Conservation (phyloP, 768 basidiomycete genomes). For the Daedaleopsis nitida region DNA sequence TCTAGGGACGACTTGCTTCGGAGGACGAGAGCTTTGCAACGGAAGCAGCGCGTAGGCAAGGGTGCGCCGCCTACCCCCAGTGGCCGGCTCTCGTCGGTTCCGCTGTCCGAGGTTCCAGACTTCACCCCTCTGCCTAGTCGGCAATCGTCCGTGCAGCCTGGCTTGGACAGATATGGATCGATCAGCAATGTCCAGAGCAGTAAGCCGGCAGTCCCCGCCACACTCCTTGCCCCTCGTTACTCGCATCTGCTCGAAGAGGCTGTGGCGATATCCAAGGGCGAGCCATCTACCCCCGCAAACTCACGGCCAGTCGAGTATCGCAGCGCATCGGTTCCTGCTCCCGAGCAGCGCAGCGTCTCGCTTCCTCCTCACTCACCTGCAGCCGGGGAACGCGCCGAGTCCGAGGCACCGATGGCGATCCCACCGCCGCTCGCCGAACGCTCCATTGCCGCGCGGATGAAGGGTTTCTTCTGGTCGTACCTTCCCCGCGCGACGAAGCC, state of each 20-base stretch:
- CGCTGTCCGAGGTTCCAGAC: slow-evolving; percentile 44
- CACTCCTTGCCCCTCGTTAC: slow-evolving; percentile 56
- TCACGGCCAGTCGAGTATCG: slow-evolving; percentile 15
- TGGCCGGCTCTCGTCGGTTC: slow-evolving; percentile 30
- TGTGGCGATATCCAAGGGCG: slow-evolving; percentile 34
- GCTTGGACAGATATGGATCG: slow-evolving; percentile 27
- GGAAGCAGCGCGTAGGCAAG: slow-evolving; percentile 59
- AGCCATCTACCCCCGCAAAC: background rate
- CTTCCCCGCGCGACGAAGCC: slow-evolving; percentile 52
- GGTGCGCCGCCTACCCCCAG: slow-evolving; percentile 58
- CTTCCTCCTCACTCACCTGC: slow-evolving; percentile 1
- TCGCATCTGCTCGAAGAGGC: slow-evolving; percentile 61
- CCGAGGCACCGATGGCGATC: background rate
- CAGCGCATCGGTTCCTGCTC: slow-evolving; percentile 8
- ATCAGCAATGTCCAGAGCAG: slow-evolving; percentile 31
- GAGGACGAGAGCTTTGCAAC: slow-evolving; percentile 56
- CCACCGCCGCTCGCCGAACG: slow-evolving; percentile 29
- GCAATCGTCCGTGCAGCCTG: slow-evolving; percentile 21
- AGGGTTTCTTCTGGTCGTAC: slow-evolving; percentile 62
- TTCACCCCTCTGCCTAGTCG: slow-evolving; percentile 48
- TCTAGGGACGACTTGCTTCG: slow-evolving; percentile 52
- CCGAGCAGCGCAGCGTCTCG: slow-evolving; percentile 3
- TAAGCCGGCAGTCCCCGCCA: slow-evolving; percentile 36
- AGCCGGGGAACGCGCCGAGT: background rate
- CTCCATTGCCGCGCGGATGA: slow-evolving; percentile 53